These are phyloP conservation scores for Hemerocallis citrina DNA, from an alignment of 106 monocot genomes.

Conservation along the genomic window DNA sequence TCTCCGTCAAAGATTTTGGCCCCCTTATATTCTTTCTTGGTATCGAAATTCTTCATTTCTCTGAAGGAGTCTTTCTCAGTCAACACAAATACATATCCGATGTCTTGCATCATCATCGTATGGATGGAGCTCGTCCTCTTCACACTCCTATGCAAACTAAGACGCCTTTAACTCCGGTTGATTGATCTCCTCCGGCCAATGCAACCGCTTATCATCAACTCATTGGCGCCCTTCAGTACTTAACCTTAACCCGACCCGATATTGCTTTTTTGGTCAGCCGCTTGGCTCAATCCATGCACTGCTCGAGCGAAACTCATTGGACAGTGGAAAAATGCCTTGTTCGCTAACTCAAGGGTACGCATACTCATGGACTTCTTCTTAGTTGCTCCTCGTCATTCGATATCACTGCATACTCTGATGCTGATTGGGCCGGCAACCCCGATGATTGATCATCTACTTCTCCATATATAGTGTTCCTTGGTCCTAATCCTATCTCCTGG, in stretches of 20 bases:
- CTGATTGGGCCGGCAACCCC: background rate
- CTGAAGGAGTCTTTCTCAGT: no score
- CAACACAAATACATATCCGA: no score
- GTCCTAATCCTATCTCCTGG: background rate
- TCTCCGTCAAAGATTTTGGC: no score
- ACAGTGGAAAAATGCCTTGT: background rate
- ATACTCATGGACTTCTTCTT: background rate
- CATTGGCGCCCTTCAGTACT: background rate
- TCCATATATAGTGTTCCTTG: background rate
- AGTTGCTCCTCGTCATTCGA: no score
- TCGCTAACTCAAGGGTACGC: background rate
- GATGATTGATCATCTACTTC: background rate
- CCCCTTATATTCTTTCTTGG: no score
- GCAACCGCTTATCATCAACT: background rate
- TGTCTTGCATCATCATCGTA: no score
- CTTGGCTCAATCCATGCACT: background rate
- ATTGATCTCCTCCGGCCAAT: background rate
- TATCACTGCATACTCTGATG: background rate
- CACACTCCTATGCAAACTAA: background rate
- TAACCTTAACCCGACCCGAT: no score
- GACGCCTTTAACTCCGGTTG: background rate
- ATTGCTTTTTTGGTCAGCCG: no score
- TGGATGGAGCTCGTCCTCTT: no score
- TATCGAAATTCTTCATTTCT: no score
- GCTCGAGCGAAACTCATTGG: background rate